Conservation (phyloP, 306 rosid species). For the Benincasa hispida region DNA sequence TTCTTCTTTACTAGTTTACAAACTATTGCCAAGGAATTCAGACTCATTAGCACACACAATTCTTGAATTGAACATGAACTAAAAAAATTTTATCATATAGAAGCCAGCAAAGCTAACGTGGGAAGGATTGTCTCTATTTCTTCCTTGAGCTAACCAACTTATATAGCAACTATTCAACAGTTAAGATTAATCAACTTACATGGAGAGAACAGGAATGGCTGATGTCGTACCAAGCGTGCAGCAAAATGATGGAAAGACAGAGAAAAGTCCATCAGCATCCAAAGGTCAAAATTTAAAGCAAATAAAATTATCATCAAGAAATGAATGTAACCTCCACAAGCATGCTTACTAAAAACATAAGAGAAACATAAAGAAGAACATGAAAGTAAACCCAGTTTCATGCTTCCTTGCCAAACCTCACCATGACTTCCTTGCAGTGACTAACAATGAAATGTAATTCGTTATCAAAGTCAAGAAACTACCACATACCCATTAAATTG, state of each 20-base stretch:
- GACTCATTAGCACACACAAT: neutral
- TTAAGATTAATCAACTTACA: conserved; percentile 46
- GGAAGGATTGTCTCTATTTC: neutral
- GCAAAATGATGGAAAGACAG: conserved; percentile 14
- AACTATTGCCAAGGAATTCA: neutral
- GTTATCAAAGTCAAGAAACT: neutral
- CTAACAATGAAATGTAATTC: neutral
- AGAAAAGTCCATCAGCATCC: conserved; percentile 31
- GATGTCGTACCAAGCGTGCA: conserved; percentile 35
- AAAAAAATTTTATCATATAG: neutral
- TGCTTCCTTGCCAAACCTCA: neutral
- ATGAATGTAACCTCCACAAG: neutral
- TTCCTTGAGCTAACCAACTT: neutral
- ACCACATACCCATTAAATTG: conserved; percentile 83
- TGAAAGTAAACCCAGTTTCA: neutral
- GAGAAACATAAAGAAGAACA: neutral
- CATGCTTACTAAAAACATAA: neutral
- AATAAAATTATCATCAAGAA: neutral
- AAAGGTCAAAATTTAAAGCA: conserved; percentile 1
- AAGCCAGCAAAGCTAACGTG: neutral
- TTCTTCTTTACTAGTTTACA: neutral
- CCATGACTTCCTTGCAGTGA: neutral
- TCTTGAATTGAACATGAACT: neutral
- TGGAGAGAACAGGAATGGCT: conserved; percentile 98
- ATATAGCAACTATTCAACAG: conserved; percentile 7